Evolutionary conservation across 345 rosid genomes (phyloP), one percentile per base, ranked within the genome.

Genomic region (Noccaea bulbosa): DNA sequence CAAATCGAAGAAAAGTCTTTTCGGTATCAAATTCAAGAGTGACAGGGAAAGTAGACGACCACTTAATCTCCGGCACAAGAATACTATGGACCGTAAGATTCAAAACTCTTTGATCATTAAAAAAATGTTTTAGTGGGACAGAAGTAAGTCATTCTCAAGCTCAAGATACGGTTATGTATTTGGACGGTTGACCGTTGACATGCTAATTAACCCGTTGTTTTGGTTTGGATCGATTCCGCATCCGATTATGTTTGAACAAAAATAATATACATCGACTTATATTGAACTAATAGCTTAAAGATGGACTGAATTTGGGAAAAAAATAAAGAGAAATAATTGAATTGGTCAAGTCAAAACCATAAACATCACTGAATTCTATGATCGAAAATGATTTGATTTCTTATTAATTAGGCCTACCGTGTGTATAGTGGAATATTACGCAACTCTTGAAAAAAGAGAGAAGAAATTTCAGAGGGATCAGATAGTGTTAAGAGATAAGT

Each of bases 311-410:
- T 41, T 10, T 22, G 48, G 37, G 3, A 4, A n/a, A 15, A 17
- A 2, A 8, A 7, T 14, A 40, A 16, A 46, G 43, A 46, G 43
- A 72, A 37, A 4, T 2, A 40, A 16, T 61, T 60, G 63, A 64
- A 16, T 59, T 52, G 56, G 69, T 74, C 78, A 67, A 74, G 63
- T 67, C 73, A 67, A 67, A 67, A 49, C 40, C 34, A 67, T 34
- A 62, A 59, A 32, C 47, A 51, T 50, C 20, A 53, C 27, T 50
- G 41, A 50, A 33, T 51, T 51, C 8, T 34, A 41, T 35, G 10
- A 24, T 5, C 43, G 56, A 59, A 59, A 41, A 50, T 66, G 40
- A 51, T 35, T 59, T 67, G 41, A 43, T 67, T 51, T 58, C 5
- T 53, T 43, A 65, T 39, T 27, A 27, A 27, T 27, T 16, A 46